Conservation (phyloP, 176 grass and related monocot species). For the Saccharum spontaneum region DNA sequence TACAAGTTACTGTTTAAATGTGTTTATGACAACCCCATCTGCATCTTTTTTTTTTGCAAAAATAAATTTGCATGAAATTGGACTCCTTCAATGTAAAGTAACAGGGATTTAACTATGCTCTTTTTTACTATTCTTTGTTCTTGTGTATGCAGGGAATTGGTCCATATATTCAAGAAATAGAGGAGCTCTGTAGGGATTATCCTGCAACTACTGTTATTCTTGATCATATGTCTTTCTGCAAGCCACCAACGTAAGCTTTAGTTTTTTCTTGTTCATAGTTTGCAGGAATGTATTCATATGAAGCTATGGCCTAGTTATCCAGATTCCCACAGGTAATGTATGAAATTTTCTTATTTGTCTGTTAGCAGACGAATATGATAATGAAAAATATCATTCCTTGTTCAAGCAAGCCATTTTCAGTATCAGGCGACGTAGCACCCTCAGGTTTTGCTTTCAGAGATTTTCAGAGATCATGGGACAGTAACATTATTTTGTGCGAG, state of each 20-base stretch:
- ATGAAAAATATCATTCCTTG: background rate
- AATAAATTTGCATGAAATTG: background rate
- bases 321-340: slow-evolving; percentile 78
- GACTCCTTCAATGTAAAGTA: background rate
- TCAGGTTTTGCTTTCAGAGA: slow-evolving; percentile 5
- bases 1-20: background rate
- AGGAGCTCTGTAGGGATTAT: slow-evolving; percentile 68
- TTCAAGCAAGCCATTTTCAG: background rate
- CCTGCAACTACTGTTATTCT: slow-evolving; percentile 72
- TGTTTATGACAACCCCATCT: background rate
- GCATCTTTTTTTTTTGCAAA: background rate
- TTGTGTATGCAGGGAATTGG: slow-evolving; percentile 54
- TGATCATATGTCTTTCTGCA: slow-evolving; percentile 94
- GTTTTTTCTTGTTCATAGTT: background rate
- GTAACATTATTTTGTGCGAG: background rate
- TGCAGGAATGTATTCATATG: background rate
- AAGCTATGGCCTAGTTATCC: slow-evolving; percentile 32
- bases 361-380: background rate
- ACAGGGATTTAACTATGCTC: background rate
- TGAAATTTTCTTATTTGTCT: background rate
- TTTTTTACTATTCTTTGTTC: background rate
- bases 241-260: slow-evolving; percentile 63
- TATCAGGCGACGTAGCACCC: background rate
- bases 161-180: slow-evolving; percentile 72
- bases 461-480: background rate